Conservation (phyloP, 805 yeast genomes). For the Candida montana region DNA sequence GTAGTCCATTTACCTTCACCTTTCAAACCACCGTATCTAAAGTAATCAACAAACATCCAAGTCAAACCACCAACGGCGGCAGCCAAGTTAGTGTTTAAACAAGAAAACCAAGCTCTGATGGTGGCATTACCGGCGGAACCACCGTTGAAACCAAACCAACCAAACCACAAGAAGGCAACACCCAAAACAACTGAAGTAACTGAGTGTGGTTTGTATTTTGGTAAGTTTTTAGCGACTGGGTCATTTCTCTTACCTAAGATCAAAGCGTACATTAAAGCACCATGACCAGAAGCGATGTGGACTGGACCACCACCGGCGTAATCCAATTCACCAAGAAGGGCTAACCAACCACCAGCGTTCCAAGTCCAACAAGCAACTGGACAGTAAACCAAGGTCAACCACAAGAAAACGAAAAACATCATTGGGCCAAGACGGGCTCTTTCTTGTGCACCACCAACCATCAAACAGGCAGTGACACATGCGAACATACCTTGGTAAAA, state of each 20-base stretch:
- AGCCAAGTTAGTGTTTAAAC: conserved; percentile 87
- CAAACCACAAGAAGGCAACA: conserved; percentile 97
- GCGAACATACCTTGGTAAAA: conserved; percentile 97
- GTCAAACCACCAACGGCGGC: conserved; percentile 90
- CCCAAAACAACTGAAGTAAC: conserved; percentile 91
- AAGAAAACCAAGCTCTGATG: conserved; percentile 90
- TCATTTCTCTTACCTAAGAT: conserved; percentile 90
- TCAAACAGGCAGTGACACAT: conserved; percentile 81
- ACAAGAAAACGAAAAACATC: conserved; percentile 87
- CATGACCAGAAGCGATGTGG: conserved; percentile 88
- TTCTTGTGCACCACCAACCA: conserved; percentile 98
- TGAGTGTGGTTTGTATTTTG: conserved; percentile 89
- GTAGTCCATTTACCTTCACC: conserved; percentile 82
- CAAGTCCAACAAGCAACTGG: conserved; percentile 98
- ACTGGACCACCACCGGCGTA: conserved; percentile 99
- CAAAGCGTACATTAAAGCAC: conserved; percentile 90
- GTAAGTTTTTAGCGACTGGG: conserved; percentile 57
- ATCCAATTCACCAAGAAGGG: conserved; percentile 77
- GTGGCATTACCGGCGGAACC: conserved; percentile 95
- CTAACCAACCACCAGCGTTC: conserved; percentile 88
- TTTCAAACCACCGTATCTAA: conserved; percentile 35
- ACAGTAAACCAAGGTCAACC: conserved; percentile 94
- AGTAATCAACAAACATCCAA: conserved; percentile 87
- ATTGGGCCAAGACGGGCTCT: conserved; percentile 95
- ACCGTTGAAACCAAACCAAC: conserved; percentile 96